phyloP scores from a whole-genome alignment of 2,329 filamentous ascomycete genomes.

The Stagonosporopsis cucurbitacearum region DNA sequence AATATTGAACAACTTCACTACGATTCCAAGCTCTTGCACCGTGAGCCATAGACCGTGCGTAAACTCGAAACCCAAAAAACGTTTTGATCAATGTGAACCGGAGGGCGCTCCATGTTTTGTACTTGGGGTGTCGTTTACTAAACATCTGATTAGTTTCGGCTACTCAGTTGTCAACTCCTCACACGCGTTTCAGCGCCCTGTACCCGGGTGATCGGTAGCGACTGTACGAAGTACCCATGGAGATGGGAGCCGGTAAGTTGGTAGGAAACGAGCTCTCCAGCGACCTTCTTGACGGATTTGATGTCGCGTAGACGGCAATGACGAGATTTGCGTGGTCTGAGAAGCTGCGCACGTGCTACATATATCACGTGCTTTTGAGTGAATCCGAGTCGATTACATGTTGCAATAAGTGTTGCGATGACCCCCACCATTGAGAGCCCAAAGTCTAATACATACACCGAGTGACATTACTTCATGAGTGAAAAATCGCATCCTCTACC shows the following conservation, averaged over 20 bases:
- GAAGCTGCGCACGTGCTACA: too few species aligned
- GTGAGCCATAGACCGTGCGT: neutral
- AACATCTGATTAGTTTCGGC: conserved; percentile 4
- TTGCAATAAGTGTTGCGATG: neutral
- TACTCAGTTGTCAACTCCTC: neutral
- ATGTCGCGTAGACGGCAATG: too few species aligned
- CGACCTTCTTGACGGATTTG: too few species aligned
- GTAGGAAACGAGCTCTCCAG: too few species aligned
- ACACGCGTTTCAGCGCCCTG: neutral
- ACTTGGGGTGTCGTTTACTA: neutral
- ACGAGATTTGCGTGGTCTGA: too few species aligned
- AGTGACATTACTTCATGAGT: neutral
- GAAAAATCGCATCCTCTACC: neutral
- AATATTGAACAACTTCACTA: neutral
- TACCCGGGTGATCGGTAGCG: neutral
- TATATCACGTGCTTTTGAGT: too few species aligned
- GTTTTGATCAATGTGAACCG: neutral
- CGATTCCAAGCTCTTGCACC: neutral
- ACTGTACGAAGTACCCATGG: neutral
- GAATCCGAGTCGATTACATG: neutral
- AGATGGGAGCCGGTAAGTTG: too few species aligned
- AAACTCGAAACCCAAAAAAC: neutral
- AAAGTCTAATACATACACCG: neutral
- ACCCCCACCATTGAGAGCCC: neutral
- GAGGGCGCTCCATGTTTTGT: neutral